A percentile compares a stretch with the other conserved stretches of the same genome.
Evolutionary conservation across 2,329 filamentous ascomycete species (phyloP).

Genomic region (Fusarium transvaalense): DNA sequence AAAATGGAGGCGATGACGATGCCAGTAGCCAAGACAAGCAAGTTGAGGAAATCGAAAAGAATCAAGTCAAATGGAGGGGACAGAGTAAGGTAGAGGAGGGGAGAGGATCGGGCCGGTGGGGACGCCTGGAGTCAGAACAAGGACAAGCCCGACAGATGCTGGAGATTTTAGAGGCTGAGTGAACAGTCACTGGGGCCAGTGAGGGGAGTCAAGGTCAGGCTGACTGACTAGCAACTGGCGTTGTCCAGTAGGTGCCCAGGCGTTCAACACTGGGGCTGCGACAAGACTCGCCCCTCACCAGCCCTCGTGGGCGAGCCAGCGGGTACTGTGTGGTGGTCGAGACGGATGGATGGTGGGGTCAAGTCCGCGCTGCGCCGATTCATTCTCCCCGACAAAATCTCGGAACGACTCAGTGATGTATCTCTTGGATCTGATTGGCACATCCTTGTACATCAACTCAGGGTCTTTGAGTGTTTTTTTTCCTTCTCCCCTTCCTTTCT

Average conservation of each 20-base stretch:
- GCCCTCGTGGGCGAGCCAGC: constrained; percentile 41
- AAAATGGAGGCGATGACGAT: constrained; percentile 45
- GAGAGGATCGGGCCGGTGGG: constrained; percentile 45
- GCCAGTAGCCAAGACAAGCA: constrained; percentile 37
- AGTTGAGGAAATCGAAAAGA: constrained; percentile 44
- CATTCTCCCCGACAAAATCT: constrained; percentile 48
- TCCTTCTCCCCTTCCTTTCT: constrained; percentile 31
- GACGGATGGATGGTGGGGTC: constrained; percentile 34
- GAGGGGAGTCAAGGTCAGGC: constrained; percentile 43
- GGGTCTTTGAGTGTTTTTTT: constrained; percentile 36
- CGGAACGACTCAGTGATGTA: constrained; percentile 46
- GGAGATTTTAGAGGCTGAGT: constrained; percentile 35
- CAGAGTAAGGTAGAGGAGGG: constrained; percentile 38
- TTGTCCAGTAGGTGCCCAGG: constrained; percentile 41
- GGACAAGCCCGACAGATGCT: constrained; percentile 33
- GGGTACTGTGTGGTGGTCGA: constrained; percentile 38
- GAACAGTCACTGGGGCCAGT: constrained; percentile 25
- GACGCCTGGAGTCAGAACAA: constrained; percentile 34
- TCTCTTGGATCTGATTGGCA: constrained; percentile 39
- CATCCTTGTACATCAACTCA: constrained; percentile 21
- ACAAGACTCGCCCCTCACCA: constrained; percentile 37
- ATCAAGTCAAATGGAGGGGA: constrained; percentile 45
- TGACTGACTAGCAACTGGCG: constrained; percentile 40
- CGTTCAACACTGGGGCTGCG: constrained; percentile 38
- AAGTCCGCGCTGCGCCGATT: constrained; percentile 35